phyloP scores from a whole-genome alignment of 176 grass and related monocot genomes.

The Chloris gayana region DNA sequence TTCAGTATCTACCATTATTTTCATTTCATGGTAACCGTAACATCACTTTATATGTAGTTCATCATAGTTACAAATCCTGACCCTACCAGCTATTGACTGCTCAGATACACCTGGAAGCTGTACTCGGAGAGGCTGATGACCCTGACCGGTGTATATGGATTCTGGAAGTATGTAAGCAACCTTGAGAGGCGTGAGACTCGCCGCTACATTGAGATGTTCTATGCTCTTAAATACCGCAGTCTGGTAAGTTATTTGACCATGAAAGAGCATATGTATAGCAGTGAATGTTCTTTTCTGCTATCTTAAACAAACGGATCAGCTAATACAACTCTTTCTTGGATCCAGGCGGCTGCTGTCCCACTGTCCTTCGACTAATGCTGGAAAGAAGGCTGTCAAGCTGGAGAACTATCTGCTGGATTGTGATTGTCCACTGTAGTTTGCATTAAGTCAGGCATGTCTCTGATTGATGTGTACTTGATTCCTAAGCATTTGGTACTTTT shows the following conservation, averaged over 20 bases:
- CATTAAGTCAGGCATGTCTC: constrained; percentile 36
- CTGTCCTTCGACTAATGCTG: constrained; percentile 43
- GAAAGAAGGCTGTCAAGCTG: not conserved
- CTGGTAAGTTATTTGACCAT: constrained; percentile 52
- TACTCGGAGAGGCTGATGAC: constrained; percentile 99
- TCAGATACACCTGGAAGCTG: constrained; percentile 98
- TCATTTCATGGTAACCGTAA: not conserved
- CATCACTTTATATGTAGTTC: not conserved
- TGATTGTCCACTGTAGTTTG: constrained; percentile 24
- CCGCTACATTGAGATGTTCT: constrained; percentile 98
- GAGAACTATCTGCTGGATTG: constrained; percentile 19
- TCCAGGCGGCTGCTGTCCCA: constrained; percentile 58
- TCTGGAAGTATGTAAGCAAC: constrained; percentile 98
- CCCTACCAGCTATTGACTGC: not conserved
- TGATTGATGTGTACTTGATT: constrained; percentile 7
- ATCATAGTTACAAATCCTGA: constrained; percentile 11
- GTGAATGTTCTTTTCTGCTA: not conserved
- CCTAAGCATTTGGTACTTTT: not conserved
- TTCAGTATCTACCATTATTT: not conserved
- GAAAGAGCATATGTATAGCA: not conserved
- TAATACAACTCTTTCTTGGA: not conserved
- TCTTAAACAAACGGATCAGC: not conserved
- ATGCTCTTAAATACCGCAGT: constrained; percentile 86
- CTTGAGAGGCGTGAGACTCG: constrained; percentile 90
- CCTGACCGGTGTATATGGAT: constrained; percentile 88